Percentiles rank a stretch among this genome's conserved stretches.
Conservation (phyloP, 1,284 basidiomycete genomes). For the Ganoderma multipileum region DNA sequence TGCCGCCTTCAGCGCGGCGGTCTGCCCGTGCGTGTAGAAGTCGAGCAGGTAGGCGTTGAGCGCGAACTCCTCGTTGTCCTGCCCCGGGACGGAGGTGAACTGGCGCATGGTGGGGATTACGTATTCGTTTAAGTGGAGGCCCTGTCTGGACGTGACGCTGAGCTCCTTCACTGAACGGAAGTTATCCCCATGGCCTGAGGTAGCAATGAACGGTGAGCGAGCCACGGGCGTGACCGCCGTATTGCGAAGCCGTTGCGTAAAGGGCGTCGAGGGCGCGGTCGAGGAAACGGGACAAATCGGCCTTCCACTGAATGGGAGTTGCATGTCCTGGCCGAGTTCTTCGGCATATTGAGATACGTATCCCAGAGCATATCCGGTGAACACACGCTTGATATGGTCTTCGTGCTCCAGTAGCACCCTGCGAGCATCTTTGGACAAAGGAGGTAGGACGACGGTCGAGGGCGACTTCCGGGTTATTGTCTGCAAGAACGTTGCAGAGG, state of each 20-base stretch:
- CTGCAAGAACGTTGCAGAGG: slow-evolving; percentile 44
- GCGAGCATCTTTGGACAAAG: slow-evolving; percentile 49
- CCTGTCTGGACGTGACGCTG: slow-evolving; percentile 54
- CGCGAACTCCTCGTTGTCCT: slow-evolving; percentile 39
- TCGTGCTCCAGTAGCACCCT: slow-evolving; percentile 55
- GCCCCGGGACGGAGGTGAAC: slow-evolving; percentile 41
- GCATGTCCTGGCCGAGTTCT: slow-evolving; percentile 47
- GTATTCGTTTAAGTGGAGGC: slow-evolving; percentile 61
- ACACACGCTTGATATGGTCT: slow-evolving; percentile 56
- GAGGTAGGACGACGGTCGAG: slow-evolving; percentile 63
- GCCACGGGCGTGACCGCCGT: slow-evolving; percentile 47
- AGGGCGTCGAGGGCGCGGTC: slow-evolving; percentile 28
- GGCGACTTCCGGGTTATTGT: slow-evolving; percentile 53
- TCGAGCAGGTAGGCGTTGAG: slow-evolving; percentile 73
- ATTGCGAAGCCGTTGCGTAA: slow-evolving; percentile 44
- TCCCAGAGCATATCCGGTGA: slow-evolving; percentile 58
- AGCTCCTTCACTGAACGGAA: slow-evolving; percentile 61
- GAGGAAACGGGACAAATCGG: slow-evolving; percentile 23
- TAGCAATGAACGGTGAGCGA: slow-evolving; percentile 67
- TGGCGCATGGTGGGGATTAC: slow-evolving; percentile 61
- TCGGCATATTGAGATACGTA: slow-evolving; percentile 49
- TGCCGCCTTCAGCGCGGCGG: slow-evolving; percentile 51
- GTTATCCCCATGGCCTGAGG: slow-evolving; percentile 64
- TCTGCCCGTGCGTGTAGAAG: slow-evolving; percentile 71
- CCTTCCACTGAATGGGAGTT: slow-evolving; percentile 55